Percentiles rank a stretch among this genome's conserved stretches.
Conservation (phyloP, 129 eudicot species). For the sunflower (Helianthus annuus) region HanXRQr2.0-SUNRISE NC_035435.2:3851964-3852463, state of each 20-base stretch:
- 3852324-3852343: background rate
- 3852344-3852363: background rate
- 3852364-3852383: background rate
- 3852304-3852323: background rate
- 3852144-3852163: background rate
- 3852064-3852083: conserved; percentile 75
- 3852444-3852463: too few relatives aligned
- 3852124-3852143: conserved; percentile 59
- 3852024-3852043: conserved; percentile 49
- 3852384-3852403: background rate
- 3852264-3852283: background rate
- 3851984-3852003: too few relatives aligned
- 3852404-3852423: too few relatives aligned
- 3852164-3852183: background rate
- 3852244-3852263: background rate
- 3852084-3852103: conserved; percentile 80
- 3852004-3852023: conserved; percentile 85
- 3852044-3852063: conserved; percentile 62
- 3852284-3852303: background rate
- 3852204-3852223: conserved; percentile 8
- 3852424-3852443: too few relatives aligned
- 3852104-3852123: conserved; percentile 63
- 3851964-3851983: too few relatives aligned
- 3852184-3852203: background rate
- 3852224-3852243: background rate